These are phyloP conservation scores for Aspergillus haitiensis DNA, from an alignment of 495 filamentous ascomycete genomes.

Conservation along the genomic window DNA sequence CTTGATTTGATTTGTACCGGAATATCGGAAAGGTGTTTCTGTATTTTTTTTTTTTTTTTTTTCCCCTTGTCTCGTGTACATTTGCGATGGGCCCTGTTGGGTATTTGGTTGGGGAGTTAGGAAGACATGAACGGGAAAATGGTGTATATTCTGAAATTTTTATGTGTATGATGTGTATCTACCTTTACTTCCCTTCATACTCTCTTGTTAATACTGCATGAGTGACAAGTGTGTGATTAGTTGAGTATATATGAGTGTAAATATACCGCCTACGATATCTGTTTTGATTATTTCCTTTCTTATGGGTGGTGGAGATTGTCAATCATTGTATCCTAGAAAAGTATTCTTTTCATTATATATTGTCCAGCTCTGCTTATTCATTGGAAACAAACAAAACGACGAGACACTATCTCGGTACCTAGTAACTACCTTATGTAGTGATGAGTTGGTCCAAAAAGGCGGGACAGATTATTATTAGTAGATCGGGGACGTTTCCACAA, in stretches of 20 bases:
- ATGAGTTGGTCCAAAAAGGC: background rate
- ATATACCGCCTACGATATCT: too few species aligned
- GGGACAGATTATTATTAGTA: background rate
- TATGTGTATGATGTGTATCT: constrained; percentile 13
- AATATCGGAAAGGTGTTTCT: background rate
- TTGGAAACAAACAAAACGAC: too few species aligned
- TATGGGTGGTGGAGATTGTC: too few species aligned
- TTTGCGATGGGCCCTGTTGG: background rate
- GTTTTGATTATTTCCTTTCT: too few species aligned
- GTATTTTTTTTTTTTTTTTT: background rate
- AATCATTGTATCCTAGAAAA: too few species aligned
- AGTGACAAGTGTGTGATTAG: constrained; percentile 9
- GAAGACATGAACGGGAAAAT: background rate
- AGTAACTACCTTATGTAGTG: too few species aligned
- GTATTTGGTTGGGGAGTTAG: background rate
- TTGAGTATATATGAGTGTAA: background rate
- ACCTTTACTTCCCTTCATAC: background rate
- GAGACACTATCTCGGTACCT: too few species aligned
- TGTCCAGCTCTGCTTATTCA: too few species aligned
- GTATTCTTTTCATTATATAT: too few species aligned
- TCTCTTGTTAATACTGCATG: background rate
- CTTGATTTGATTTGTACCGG: too few species aligned
- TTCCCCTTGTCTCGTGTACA: background rate
- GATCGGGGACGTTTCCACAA: constrained; percentile 24
- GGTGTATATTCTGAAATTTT: constrained; percentile 1